Percentiles rank a stretch among this genome's conserved stretches.
Conservation (phyloP, 768 basidiomycete genomes). For the Lentinula sp. region DNA sequence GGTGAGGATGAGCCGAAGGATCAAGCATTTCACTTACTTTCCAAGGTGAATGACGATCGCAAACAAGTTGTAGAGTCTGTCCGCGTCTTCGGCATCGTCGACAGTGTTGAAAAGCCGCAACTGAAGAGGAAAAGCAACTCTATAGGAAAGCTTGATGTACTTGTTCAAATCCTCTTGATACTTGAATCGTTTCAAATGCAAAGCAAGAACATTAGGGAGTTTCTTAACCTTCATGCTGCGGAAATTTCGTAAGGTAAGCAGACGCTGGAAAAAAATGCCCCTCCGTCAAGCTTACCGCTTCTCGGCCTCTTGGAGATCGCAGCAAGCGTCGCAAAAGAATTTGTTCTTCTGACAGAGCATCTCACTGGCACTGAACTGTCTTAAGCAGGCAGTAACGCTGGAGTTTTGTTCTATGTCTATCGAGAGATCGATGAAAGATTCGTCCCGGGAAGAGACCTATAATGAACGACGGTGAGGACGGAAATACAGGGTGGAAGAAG, state of each 20-base stretch:
- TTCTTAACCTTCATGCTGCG: conserved; percentile 97
- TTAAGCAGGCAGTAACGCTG: conserved; percentile 90
- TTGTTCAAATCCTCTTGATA: conserved; percentile 88
- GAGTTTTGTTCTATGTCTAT: conserved; percentile 99
- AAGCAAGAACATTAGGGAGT: conserved; percentile 88
- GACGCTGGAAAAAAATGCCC: background rate
- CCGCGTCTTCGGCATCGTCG: conserved; percentile 87
- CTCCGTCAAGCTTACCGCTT: conserved; percentile 60
- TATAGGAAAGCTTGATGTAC: conserved; percentile 94
- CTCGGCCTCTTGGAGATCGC: conserved; percentile 96
- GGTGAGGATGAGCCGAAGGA: conserved; percentile 9
- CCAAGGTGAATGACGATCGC: conserved; percentile 99
- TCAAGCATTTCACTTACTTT: conserved; percentile 55
- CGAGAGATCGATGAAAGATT: conserved; percentile 95
- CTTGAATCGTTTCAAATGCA: conserved; percentile 98
- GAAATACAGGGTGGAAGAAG: conserved; percentile 1
- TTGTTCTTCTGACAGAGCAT: conserved; percentile 99
- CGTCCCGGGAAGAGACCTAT: conserved; percentile 88
- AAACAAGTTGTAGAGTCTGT: conserved; percentile 90
- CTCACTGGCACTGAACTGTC: conserved; percentile 95
- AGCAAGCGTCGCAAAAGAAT: conserved; percentile 97
- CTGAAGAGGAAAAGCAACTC: conserved; percentile 94
- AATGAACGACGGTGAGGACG: conserved; percentile 5
- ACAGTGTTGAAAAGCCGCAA: conserved; percentile 95
- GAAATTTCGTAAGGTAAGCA: background rate